Conservation (phyloP, 176 grass and related monocot genomes). For the Juncus inflexus region DNA sequence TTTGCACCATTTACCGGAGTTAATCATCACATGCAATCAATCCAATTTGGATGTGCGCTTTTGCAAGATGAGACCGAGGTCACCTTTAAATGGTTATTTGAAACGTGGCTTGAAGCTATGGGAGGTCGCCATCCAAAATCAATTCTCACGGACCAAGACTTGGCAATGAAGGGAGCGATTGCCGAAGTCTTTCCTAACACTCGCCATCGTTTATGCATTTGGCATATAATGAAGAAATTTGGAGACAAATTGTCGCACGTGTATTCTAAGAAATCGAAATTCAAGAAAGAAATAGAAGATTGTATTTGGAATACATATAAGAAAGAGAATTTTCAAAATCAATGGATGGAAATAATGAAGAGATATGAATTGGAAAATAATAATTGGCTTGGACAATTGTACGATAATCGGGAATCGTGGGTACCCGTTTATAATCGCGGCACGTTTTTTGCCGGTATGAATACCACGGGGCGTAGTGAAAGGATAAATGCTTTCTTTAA, state of each 20-base stretch:
- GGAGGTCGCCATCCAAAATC: background rate
- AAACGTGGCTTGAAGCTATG: background rate
- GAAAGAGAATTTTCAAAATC: background rate
- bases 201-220: background rate
- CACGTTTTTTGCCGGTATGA: too few relatives aligned
- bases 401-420: background rate
- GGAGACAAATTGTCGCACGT: too few relatives aligned
- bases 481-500: conserved; percentile 10
- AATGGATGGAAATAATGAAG: conserved; percentile 7
- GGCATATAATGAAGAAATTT: background rate
- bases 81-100: conserved; percentile 4
- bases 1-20: background rate
- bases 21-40: background rate
- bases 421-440: conserved; percentile 6
- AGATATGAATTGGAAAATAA: background rate
- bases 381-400: background rate
- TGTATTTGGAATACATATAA: too few relatives aligned
- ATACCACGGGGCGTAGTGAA: background rate
- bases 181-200: background rate
- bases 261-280: too few relatives aligned
- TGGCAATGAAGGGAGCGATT: too few relatives aligned
- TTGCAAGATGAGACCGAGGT: background rate
- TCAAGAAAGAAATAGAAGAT: too few relatives aligned
- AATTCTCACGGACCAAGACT: background rate
- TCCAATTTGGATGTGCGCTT: background rate